Evolutionary conservation across 371 early-diverging fungal species (phyloP).

Genomic region (Haplosporangium sp.): DNA sequence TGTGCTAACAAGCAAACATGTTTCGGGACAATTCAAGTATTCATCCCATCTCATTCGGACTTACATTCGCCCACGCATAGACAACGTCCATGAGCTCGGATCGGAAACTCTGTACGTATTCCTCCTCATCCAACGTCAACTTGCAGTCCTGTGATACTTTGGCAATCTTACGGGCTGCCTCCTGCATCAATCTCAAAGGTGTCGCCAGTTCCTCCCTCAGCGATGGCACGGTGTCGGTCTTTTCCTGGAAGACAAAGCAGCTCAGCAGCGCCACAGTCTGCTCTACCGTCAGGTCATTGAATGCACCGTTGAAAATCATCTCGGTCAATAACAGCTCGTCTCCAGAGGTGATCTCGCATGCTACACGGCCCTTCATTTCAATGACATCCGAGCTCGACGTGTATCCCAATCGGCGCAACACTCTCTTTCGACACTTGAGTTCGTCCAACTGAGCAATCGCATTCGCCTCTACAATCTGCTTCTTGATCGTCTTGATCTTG

Average conservation of each 20-base stretch:
- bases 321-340: slow-evolving; percentile 99
- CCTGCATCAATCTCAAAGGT: slow-evolving; percentile 87
- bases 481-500: slow-evolving; percentile 74
- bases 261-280: slow-evolving; percentile 93
- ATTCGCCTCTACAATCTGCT: slow-evolving; percentile 80
- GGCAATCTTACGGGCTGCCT: slow-evolving; percentile 89
- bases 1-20: not conserved
- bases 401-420: slow-evolving; percentile 92
- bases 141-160: slow-evolving; percentile 91
- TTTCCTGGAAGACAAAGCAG: slow-evolving; percentile 96
- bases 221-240: slow-evolving; percentile 60
- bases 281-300: slow-evolving; percentile 92
- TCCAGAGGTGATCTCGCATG: slow-evolving; percentile 98
- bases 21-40: not conserved
- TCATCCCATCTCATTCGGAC: not conserved
- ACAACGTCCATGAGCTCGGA: slow-evolving; percentile 98
- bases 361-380: slow-evolving; percentile 98
- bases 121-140: slow-evolving; percentile 78
- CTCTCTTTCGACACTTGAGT: slow-evolving; percentile 89
- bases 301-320: slow-evolving; percentile 98
- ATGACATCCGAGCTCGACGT: slow-evolving; percentile 87
- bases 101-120: slow-evolving; percentile 85
- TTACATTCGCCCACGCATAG: slow-evolving; percentile 88
- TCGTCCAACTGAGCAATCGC: slow-evolving; percentile 93
- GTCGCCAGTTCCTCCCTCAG: slow-evolving; percentile 81